Base-by-base conservation (phyloP, 2,329 filamentous ascomycete genomes). In the Colletotrichum tabaci region DNA sequence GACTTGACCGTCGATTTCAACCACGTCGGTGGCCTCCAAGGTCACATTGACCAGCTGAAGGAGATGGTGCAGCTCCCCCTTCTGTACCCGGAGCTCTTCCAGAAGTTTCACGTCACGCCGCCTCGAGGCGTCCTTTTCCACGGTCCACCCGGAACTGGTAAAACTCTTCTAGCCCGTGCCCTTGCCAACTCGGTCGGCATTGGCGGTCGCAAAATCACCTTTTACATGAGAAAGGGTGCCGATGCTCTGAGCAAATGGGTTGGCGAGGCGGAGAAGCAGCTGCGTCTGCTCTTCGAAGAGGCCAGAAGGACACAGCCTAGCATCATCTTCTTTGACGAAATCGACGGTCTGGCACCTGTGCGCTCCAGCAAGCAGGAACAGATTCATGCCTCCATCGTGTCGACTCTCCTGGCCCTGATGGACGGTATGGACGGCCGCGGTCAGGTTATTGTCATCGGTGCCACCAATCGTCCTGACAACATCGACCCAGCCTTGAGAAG, bases 281-380 rank as follows among this genome's bases (percentile, higher is more conserved):
- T 99, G 65, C 92, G 96, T 56, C 85, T 98, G 68, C 87, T 99
- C 6, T 99, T 99, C 75, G 96, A 98, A 77, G 96, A 99, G 82
- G 96, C 96, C 18, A 90, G 96, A 73, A 96, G 95, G 80, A 98
- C 93, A 1, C 96, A 99, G 78, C 96, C 96, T 0, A 98, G 96
- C 81, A 99, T 99, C 82, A 99, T 99, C 81, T 99, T 99, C 85
- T 98, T 99, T 77, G 96, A 99, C 80, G 96, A 99, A 81, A 99
- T 99, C 76, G 96, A 99, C 83, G 96, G 96, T 66, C 87, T 99
- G 74, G 96, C 96, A 3, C 97, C 96, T 62, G 96, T 98, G 44
- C 90, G 96, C 76, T 98, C 96, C 15, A 98, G 96, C 82, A 98
- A 98, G 81, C 96, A 98, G 83, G 96, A 99, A 80, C 96, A 99